A percentile compares a stretch with the other conserved stretches of the same genome.
Evolutionary conservation across 2,329 filamentous ascomycete genomes (phyloP).

Genomic region (Stagonosporopsis chrysanthemi): DNA sequence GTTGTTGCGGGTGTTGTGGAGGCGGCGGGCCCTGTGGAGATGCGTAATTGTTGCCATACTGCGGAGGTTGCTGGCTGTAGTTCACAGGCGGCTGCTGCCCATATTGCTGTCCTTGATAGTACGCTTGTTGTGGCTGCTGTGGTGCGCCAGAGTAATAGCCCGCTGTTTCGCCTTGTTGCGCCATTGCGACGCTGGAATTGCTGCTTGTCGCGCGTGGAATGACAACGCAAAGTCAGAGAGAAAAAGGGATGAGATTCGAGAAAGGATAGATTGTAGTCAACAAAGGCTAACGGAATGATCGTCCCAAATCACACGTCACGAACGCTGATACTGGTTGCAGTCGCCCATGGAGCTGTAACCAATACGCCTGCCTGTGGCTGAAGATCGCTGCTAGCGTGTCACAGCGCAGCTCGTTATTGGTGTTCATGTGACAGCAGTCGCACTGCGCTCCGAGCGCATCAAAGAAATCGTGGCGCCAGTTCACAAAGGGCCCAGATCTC

Average conservation of each 20-base stretch:
- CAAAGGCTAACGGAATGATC: constrained; percentile 20
- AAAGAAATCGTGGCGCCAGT: constrained; percentile 15
- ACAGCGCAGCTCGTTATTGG: constrained; percentile 7
- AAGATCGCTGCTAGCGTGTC: constrained; percentile 18
- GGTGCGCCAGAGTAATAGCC: constrained; percentile 48
- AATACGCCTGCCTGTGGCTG: constrained; percentile 23
- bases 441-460: neutral
- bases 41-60: constrained; percentile 43
- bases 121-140: constrained; percentile 32
- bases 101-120: constrained; percentile 37
- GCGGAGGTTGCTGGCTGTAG: constrained; percentile 43
- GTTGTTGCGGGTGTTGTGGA: constrained; percentile 30
- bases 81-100: constrained; percentile 27
- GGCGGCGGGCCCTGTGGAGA: constrained; percentile 36
- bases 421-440: constrained; percentile 3
- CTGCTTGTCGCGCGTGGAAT: neutral
- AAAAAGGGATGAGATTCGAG: neutral
- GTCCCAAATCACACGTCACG: constrained; percentile 25
- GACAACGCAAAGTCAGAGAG: neutral
- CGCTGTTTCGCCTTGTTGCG: constrained; percentile 46
- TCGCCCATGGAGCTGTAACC: constrained; percentile 13
- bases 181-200: constrained; percentile 31
- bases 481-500: constrained; percentile 8
- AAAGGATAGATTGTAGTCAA: constrained; percentile 10
- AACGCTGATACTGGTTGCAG: constrained; percentile 10